These are phyloP conservation scores for Aspergillus eucalypticola DNA, from an alignment of 2,329 filamentous ascomycete species.

Conservation along the genomic window DNA sequence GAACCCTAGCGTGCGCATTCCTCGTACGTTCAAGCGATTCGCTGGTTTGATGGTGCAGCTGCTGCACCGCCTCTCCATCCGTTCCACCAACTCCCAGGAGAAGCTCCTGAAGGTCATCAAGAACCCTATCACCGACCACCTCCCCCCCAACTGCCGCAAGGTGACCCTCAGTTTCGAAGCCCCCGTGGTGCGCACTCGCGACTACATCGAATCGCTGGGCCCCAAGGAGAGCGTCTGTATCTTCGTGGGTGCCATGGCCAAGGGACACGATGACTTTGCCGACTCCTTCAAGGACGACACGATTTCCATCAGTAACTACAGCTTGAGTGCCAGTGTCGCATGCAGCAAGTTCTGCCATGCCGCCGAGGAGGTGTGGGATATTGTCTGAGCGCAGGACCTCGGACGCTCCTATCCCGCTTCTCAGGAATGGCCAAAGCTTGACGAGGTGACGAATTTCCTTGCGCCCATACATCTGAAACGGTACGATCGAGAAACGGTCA, in stretches of 20 bases:
- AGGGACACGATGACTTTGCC: constrained; percentile 92
- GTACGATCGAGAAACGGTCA: constrained; percentile 13
- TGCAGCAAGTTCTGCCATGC: constrained; percentile 99
- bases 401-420: constrained; percentile 6
- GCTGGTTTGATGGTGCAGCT: constrained; percentile 98
- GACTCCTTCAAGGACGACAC: constrained; percentile 94
- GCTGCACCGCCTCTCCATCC: constrained; percentile 90
- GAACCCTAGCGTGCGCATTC: constrained; percentile 95
- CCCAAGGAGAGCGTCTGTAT: constrained; percentile 93
- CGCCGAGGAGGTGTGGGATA: constrained; percentile 92
- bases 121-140: constrained; percentile 95
- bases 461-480: constrained; percentile 19
- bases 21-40: constrained; percentile 97
- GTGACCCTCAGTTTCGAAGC: constrained; percentile 95
- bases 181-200: constrained; percentile 78
- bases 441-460: constrained; percentile 36
- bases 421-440: constrained; percentile 17
- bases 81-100: constrained; percentile 94
- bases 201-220: constrained; percentile 79
- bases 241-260: constrained; percentile 98
- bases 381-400: constrained; percentile 63
- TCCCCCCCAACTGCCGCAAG: constrained; percentile 96
- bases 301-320: constrained; percentile 98
- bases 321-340: constrained; percentile 92
- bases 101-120: constrained; percentile 97